Percentiles rank a stretch among this genome's conserved stretches.
These are phyloP conservation scores for Solanum megistacrolobum DNA, from an alignment of 257 asterid genomes.

Conservation along the genomic window DNA sequence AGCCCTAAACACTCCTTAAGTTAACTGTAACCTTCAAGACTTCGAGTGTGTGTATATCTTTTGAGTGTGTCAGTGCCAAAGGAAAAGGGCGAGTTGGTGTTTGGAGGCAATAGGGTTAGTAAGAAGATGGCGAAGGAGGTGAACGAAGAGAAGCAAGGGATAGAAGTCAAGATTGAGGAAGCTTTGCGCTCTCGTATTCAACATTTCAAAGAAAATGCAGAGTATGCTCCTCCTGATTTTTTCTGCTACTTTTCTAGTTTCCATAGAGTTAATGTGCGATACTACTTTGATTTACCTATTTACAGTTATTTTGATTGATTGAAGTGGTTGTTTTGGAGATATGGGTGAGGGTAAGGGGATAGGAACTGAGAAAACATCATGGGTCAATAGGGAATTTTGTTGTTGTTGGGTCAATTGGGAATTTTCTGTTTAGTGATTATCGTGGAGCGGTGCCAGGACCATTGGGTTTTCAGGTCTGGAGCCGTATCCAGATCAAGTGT, in stretches of 20 bases:
- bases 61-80: not conserved
- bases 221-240: slow-evolving; percentile 15
- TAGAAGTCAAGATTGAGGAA: slow-evolving; percentile 34
- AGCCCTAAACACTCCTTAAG: not conserved
- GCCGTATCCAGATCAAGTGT: not conserved
- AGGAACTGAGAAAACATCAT: not conserved
- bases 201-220: slow-evolving; percentile 61
- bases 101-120: not conserved
- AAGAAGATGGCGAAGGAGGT: slow-evolving; percentile 12
- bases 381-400: not conserved
- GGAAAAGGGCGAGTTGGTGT: not conserved
- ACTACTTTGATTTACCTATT: not conserved
- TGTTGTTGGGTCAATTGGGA: not conserved
- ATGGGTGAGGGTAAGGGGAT: not conserved
- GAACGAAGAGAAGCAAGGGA: slow-evolving; percentile 22
- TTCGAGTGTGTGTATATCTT: not conserved
- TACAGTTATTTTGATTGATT: not conserved
- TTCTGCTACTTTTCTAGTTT: not conserved
- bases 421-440: not conserved
- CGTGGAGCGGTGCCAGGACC: not conserved
- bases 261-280: not conserved
- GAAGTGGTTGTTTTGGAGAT: not conserved
- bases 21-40: not conserved
- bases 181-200: slow-evolving; percentile 53
- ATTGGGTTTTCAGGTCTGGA: not conserved